Evolutionary conservation across 345 rosid species (phyloP).

Genomic region (Syzygium jambos): DNA sequence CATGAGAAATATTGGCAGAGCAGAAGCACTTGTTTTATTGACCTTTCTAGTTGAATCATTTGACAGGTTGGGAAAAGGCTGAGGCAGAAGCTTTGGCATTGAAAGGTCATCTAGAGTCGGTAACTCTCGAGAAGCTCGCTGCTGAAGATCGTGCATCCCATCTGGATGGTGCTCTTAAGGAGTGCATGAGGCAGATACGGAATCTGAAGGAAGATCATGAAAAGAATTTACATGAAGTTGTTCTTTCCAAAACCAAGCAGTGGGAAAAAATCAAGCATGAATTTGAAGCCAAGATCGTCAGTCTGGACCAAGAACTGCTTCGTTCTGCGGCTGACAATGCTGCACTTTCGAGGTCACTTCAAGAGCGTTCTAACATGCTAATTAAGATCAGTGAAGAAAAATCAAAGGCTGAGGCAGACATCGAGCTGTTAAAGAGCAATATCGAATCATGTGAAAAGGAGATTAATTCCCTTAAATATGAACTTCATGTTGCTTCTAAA

Average conservation of each 20-base stretch:
- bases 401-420: slow-evolving; percentile 75
- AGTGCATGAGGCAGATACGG: slow-evolving; percentile 93
- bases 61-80: slow-evolving; percentile 97
- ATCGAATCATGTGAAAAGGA: slow-evolving; percentile 87
- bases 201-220: slow-evolving; percentile 92
- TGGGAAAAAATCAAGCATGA: slow-evolving; percentile 64
- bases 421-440: slow-evolving; percentile 70
- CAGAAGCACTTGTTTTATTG: not conserved
- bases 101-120: slow-evolving; percentile 76
- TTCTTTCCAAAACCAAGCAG: slow-evolving; percentile 54
- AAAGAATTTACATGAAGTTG: slow-evolving; percentile 63
- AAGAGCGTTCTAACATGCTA: slow-evolving; percentile 79
- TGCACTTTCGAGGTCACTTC: slow-evolving; percentile 71
- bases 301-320: slow-evolving; percentile 72
- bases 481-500: slow-evolving; percentile 64
- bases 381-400: slow-evolving; percentile 69
- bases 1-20: not conserved
- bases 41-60: not conserved
- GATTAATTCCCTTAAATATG: slow-evolving; percentile 75
- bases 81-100: slow-evolving; percentile 92
- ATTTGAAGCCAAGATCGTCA: slow-evolving; percentile 60
- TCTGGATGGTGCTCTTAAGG: slow-evolving; percentile 93
- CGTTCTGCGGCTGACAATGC: slow-evolving; percentile 77
- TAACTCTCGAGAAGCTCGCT: slow-evolving; percentile 77
- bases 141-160: slow-evolving; percentile 88